Conservation (phyloP, 257 asterid genomes). For the Solanum rostratum region DNA sequence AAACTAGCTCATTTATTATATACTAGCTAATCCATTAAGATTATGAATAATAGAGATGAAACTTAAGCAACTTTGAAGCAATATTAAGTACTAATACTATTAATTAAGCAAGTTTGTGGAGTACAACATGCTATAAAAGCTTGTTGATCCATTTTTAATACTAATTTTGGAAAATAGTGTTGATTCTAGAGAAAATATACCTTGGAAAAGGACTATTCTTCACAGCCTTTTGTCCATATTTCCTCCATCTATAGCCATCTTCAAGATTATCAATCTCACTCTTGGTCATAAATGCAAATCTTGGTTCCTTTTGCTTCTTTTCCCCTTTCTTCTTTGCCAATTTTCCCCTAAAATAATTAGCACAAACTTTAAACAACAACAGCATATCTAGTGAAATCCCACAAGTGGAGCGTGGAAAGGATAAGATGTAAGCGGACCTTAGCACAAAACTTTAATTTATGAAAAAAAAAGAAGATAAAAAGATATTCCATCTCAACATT, state of each 20-base stretch:
- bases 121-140: not conserved
- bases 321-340: constrained; percentile 32
- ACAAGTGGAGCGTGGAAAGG: no score
- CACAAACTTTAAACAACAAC: not conserved
- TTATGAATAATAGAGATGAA: not conserved
- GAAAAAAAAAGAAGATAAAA: not conserved
- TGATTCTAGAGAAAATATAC: constrained; percentile 15
- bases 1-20: not conserved
- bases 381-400: no score
- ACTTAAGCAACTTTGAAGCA: not conserved
- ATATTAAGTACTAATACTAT: not conserved
- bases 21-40: not conserved
- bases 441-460: not conserved
- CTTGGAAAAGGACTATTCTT: constrained; percentile 84
- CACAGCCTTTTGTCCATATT: constrained; percentile 82
- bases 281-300: constrained; percentile 76
- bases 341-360: constrained; percentile 17
- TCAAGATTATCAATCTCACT: constrained; percentile 73
- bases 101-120: not conserved
- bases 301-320: constrained; percentile 42
- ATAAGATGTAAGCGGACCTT: no score
- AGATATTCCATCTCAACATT: not conserved
- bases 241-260: constrained; percentile 89
- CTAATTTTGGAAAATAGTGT: not conserved
- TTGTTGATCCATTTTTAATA: not conserved